These are phyloP conservation scores for Epichloe sp. DNA, from an alignment of 2,329 filamentous ascomycete species.

Conservation along the genomic window DNA sequence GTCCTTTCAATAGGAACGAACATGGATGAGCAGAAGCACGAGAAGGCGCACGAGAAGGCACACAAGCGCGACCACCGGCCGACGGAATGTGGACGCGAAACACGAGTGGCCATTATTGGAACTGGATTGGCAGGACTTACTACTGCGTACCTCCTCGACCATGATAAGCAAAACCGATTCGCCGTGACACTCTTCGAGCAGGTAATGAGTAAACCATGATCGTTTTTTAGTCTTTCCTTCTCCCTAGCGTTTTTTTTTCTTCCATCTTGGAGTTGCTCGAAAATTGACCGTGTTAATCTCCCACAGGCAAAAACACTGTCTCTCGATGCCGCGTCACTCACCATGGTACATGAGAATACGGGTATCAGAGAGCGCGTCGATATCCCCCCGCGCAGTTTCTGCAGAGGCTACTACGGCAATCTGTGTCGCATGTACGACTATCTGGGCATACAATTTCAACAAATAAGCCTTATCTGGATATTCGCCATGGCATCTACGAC, in stretches of 20 bases:
- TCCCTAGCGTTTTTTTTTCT: too few species aligned
- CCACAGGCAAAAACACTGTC: conserved; percentile 20
- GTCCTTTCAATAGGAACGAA: not conserved
- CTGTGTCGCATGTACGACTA: conserved; percentile 43
- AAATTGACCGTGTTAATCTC: not conserved
- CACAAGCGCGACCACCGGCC: not conserved
- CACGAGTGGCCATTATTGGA: conserved; percentile 21
- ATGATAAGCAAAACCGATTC: conserved; percentile 18
- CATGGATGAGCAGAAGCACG: not conserved
- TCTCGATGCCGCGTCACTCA: conserved; percentile 25
- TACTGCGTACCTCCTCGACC: conserved; percentile 21
- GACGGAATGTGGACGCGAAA: not conserved
- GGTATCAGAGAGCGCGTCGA: conserved; percentile 22
- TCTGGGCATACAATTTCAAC: conserved; percentile 34
- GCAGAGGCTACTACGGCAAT: conserved; percentile 38
- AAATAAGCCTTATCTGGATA: conserved; percentile 39
- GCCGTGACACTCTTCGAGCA: conserved; percentile 25
- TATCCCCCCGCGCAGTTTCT: conserved; percentile 25
- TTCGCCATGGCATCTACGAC: conserved; percentile 25
- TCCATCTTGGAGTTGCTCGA: too few species aligned
- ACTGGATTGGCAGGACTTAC: conserved; percentile 25
- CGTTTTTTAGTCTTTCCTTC: too few species aligned
- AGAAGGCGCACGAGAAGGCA: not conserved
- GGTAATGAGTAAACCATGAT: conserved; percentile 10
- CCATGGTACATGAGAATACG: conserved; percentile 18